Evolutionary conservation across 257 asterid species (phyloP).

Genomic region (Solanum chmielewskii): DNA sequence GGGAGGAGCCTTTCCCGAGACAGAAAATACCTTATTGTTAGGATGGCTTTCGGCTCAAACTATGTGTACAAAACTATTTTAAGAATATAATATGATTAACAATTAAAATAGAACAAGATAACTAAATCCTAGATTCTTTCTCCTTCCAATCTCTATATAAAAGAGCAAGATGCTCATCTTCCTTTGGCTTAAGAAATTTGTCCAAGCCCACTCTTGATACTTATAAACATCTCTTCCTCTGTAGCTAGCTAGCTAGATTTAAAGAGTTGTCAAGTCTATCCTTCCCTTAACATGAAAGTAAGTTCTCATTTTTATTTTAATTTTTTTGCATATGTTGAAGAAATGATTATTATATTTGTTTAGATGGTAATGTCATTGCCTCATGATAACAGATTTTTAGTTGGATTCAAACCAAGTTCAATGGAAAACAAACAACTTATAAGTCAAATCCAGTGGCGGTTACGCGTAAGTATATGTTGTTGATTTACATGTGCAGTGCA

Average conservation of each 20-base stretch:
- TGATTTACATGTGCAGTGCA: neutral
- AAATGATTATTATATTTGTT: neutral
- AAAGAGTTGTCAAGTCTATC: neutral
- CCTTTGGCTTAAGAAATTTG: slow-evolving; percentile 23
- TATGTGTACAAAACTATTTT: neutral
- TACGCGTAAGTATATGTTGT: slow-evolving; percentile 24
- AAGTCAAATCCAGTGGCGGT: slow-evolving; percentile 11
- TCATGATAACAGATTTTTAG: slow-evolving; percentile 41
- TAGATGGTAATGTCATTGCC: neutral
- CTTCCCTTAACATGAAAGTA: slow-evolving; percentile 45
- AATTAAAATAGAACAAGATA: neutral
- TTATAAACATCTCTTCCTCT: neutral
- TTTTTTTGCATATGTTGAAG: neutral
- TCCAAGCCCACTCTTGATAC: slow-evolving; percentile 4
- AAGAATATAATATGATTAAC: neutral
- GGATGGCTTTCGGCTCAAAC: neutral
- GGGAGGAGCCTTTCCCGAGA: too few relatives aligned
- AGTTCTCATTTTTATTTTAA: neutral
- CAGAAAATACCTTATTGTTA: too few relatives aligned
- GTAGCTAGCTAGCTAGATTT: neutral
- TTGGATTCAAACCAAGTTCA: slow-evolving; percentile 55
- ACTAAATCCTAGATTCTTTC: neutral
- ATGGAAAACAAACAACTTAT: slow-evolving; percentile 19
- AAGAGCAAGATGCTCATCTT: neutral
- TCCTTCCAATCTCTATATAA: slow-evolving; percentile 14